phyloP scores from a whole-genome alignment of 805 yeast genomes.

The Saturnispora sekii region DNA sequence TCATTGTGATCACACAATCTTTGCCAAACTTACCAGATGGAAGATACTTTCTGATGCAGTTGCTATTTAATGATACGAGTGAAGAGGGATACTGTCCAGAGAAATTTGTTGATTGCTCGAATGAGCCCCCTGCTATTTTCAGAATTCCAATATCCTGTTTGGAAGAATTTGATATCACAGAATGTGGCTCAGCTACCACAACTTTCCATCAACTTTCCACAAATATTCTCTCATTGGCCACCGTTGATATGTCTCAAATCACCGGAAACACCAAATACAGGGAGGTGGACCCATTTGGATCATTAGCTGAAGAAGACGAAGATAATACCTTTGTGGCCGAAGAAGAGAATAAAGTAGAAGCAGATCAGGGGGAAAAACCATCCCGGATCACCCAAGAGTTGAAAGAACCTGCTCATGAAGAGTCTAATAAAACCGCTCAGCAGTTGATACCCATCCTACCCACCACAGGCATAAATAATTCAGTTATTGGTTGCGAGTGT shows the following conservation, averaged over 20 bases:
- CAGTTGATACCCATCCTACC: background rate
- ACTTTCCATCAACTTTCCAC: slow-evolving; percentile 16
- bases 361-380: slow-evolving; percentile 2
- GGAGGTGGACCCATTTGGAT: slow-evolving; percentile 23
- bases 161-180: slow-evolving; percentile 13
- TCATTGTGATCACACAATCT: slow-evolving; percentile 44
- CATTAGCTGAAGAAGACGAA: slow-evolving; percentile 4
- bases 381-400: slow-evolving; percentile 22
- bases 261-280: slow-evolving; percentile 18
- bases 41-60: slow-evolving; percentile 38
- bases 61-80: slow-evolving; percentile 38
- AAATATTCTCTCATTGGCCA: slow-evolving; percentile 21
- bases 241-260: slow-evolving; percentile 26
- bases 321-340: background rate
- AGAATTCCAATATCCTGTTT: slow-evolving; percentile 24
- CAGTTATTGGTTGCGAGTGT: slow-evolving; percentile 16
- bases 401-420: slow-evolving; percentile 8
- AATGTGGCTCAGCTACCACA: slow-evolving; percentile 20
- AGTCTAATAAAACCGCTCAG: background rate
- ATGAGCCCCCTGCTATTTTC: slow-evolving; percentile 31
- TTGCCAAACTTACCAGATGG: slow-evolving; percentile 41
- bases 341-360: background rate
- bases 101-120: slow-evolving; percentile 27
- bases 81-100: slow-evolving; percentile 42
- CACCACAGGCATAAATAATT: background rate